Percentiles rank a stretch among this genome's conserved stretches.
phyloP scores from a whole-genome alignment of 352 stramenopile species.

The Phytophthora multivora region DNA sequence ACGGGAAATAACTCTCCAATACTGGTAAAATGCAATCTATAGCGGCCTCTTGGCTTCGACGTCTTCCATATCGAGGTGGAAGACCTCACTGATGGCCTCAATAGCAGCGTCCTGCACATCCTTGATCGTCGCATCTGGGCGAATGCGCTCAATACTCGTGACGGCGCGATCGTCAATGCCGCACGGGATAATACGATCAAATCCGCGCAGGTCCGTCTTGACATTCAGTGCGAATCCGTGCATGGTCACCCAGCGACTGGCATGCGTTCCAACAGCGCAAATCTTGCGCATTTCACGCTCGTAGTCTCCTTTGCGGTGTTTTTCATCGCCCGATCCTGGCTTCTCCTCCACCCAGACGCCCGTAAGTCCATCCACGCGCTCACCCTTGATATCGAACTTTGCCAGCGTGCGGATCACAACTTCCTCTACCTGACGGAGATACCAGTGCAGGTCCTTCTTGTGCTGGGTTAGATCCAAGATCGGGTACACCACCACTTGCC shows the following conservation, averaged over 20 bases:
- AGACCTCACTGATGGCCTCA: slow-evolving; percentile 69
- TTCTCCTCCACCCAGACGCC: slow-evolving; percentile 96
- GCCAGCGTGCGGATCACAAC: slow-evolving; percentile 93
- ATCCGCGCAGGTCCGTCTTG: slow-evolving; percentile 89
- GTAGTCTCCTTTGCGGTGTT: slow-evolving; percentile 34
- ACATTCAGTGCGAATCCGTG: slow-evolving; percentile 99
- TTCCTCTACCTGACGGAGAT: slow-evolving; percentile 95
- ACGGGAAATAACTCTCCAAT: slow-evolving; percentile 20
- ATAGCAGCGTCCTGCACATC: slow-evolving; percentile 75
- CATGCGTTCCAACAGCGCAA: slow-evolving; percentile 95
- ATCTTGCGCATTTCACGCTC: slow-evolving; percentile 93
- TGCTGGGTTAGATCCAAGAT: slow-evolving; percentile 95
- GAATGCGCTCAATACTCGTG: slow-evolving; percentile 74
- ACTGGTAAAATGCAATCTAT: slow-evolving; percentile 25
- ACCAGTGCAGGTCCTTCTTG: slow-evolving; percentile 98
- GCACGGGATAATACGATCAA: slow-evolving; percentile 97
- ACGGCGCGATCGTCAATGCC: slow-evolving; percentile 93
- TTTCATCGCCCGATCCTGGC: slow-evolving; percentile 4
- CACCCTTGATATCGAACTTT: slow-evolving; percentile 86
- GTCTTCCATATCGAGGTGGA: slow-evolving; percentile 65
- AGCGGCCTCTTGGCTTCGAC: slow-evolving; percentile 45
- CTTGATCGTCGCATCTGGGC: slow-evolving; percentile 50
- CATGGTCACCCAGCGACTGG: slow-evolving; percentile 97
- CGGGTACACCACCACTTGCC: slow-evolving; percentile 98
- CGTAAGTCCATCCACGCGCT: slow-evolving; percentile 91